These are phyloP conservation scores for Dalbergia oliveri DNA, from an alignment of 306 rosid genomes.

Conservation along the genomic window DNA sequence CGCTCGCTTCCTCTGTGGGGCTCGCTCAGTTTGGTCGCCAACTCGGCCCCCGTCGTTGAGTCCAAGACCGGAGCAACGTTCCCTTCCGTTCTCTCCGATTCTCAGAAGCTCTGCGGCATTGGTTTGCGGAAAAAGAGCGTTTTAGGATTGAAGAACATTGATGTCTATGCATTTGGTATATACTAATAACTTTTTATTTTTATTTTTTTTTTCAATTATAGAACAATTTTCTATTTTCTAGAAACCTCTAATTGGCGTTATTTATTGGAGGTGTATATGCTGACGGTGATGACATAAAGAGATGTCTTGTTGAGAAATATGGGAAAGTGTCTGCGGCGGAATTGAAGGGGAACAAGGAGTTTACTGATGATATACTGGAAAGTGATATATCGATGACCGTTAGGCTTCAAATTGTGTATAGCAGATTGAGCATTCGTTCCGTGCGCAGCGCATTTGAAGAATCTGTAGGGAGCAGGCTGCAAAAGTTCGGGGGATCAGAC, in stretches of 20 bases:
- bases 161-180: conserved; percentile 89
- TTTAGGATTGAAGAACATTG: conserved; percentile 85
- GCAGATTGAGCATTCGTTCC: conserved; percentile 84
- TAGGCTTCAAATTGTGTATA: conserved; percentile 86
- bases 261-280: conserved; percentile 82
- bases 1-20: conserved; percentile 68
- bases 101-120: conserved; percentile 80
- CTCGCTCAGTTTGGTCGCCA: conserved; percentile 68
- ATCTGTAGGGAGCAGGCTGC: conserved; percentile 81
- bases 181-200: neutral
- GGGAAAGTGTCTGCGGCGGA: conserved; percentile 62
- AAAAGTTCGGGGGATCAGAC: conserved; percentile 77
- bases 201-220: neutral
- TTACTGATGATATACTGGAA: conserved; percentile 70
- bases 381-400: conserved; percentile 80
- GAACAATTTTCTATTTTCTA: too few species aligned
- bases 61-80: conserved; percentile 72
- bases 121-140: conserved; percentile 79
- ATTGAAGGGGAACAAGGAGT: conserved; percentile 68
- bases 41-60: conserved; percentile 56
- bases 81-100: conserved; percentile 69
- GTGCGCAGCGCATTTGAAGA: conserved; percentile 92
- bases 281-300: conserved; percentile 65
- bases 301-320: conserved; percentile 64
- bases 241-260: neutral